Conservation (phyloP, 768 basidiomycete species). For the Serendipita indica region DNA sequence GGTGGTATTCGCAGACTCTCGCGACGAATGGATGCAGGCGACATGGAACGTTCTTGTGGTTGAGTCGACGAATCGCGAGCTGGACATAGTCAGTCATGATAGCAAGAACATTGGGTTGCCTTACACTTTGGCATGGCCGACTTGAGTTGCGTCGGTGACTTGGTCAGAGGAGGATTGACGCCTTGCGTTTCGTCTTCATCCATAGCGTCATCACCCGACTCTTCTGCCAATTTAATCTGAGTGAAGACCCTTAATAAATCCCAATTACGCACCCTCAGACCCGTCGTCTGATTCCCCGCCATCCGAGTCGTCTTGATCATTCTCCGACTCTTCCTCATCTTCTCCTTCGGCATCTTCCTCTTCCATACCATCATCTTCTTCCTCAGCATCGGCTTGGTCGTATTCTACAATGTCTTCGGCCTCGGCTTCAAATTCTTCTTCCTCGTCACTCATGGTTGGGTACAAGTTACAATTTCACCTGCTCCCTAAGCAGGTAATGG, state of each 20-base stretch:
- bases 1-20: constrained; percentile 26
- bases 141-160: neutral
- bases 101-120: neutral
- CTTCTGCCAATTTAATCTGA: constrained; percentile 1
- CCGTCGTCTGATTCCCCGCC: constrained; percentile 27
- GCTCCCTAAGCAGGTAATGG: too few species aligned
- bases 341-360: constrained; percentile 14
- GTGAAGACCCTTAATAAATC: neutral
- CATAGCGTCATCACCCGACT: constrained; percentile 7
- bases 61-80: constrained; percentile 11
- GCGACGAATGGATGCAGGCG: constrained; percentile 41
- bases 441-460: constrained; percentile 30
- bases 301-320: constrained; percentile 25
- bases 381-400: constrained; percentile 22
- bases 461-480: too few species aligned
- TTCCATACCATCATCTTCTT: constrained; percentile 18
- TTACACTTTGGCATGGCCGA: neutral
- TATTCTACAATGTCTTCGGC: constrained; percentile 48
- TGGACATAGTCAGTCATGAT: neutral
- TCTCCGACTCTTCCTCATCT: constrained; percentile 36
- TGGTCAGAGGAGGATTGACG: neutral
- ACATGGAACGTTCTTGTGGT: constrained; percentile 28
- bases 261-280: constrained; percentile 7
- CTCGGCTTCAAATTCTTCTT: constrained; percentile 36
- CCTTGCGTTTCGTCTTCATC: neutral